A percentile compares a stretch with the other conserved stretches of the same genome.
phyloP scores from a whole-genome alignment of 306 rosid species.

The Ormosia semicastrata region DNA sequence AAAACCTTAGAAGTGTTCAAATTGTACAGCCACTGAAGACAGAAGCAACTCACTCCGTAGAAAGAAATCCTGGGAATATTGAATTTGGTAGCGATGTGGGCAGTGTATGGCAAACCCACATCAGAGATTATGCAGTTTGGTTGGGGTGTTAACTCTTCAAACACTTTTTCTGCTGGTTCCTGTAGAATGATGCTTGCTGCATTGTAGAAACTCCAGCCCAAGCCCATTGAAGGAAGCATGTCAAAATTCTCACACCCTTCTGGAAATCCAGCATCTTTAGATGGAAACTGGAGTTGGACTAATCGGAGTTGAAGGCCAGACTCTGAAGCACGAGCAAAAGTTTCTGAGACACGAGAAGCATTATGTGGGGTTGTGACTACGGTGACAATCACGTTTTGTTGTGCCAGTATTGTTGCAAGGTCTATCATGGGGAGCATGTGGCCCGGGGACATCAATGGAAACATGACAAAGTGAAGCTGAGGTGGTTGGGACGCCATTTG shows the following conservation, averaged over 20 bases:
- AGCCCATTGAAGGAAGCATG: slow-evolving; percentile 46
- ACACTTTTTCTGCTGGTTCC: slow-evolving; percentile 35
- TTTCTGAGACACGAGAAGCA: slow-evolving; percentile 39
- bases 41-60: slow-evolving; percentile 44
- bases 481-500: slow-evolving; percentile 31
- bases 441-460: slow-evolving; percentile 42
- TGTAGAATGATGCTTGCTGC: slow-evolving; percentile 32
- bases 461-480: slow-evolving; percentile 48
- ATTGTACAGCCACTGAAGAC: slow-evolving; percentile 26
- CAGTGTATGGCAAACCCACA: slow-evolving; percentile 50
- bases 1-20: slow-evolving; percentile 9
- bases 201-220: slow-evolving; percentile 19
- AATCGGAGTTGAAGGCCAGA: slow-evolving; percentile 22
- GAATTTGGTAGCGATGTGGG: slow-evolving; percentile 42
- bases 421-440: slow-evolving; percentile 51
- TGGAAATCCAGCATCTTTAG: slow-evolving; percentile 48
- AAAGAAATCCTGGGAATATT: slow-evolving; percentile 63
- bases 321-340: neutral
- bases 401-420: slow-evolving; percentile 40
- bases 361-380: slow-evolving; percentile 41
- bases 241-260: slow-evolving; percentile 65
- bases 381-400: slow-evolving; percentile 29
- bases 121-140: slow-evolving; percentile 74
- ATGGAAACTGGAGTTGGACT: slow-evolving; percentile 33
- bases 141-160: slow-evolving; percentile 33